A percentile compares a stretch with the other conserved stretches of the same genome.
Evolutionary conservation across 1,284 basidiomycete species (phyloP).

Genomic region (Naganishia sp.): DNA sequence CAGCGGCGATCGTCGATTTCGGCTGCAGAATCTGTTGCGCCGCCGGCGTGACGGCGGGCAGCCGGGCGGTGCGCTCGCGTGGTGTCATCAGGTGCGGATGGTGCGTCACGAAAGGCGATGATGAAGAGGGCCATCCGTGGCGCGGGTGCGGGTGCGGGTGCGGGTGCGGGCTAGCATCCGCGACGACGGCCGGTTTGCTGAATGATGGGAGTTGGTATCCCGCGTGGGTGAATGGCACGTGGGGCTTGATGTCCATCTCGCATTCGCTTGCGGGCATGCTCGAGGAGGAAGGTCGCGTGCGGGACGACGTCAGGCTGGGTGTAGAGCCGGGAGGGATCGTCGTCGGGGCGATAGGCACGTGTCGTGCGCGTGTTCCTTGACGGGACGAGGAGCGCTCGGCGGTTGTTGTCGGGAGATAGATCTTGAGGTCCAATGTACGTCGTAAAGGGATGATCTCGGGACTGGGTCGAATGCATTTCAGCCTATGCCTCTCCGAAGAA

Average conservation of each 20-base stretch:
- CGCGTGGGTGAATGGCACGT: background rate
- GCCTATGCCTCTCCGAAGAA: too few relatives aligned
- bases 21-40: constrained; percentile 6
- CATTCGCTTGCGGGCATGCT: background rate
- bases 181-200: background rate
- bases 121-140: background rate
- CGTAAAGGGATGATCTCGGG: constrained; percentile 23
- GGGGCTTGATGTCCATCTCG: background rate
- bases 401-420: background rate
- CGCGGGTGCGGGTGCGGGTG: too few relatives aligned
- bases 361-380: background rate
- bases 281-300: constrained; percentile 12
- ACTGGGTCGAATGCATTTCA: background rate
- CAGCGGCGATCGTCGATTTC: constrained; percentile 15
- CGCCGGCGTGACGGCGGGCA: background rate
- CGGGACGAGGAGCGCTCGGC: too few relatives aligned
- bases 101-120: constrained; percentile 12
- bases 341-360: too few relatives aligned
- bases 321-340: background rate
- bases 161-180: too few relatives aligned
- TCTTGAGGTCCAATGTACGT: constrained; percentile 2
- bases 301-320: constrained; percentile 1
- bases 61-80: too few relatives aligned
- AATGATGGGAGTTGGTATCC: background rate
- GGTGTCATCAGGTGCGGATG: background rate